Evolutionary conservation across 305 asterid species (phyloP), one percentile per base, ranked within the genome.

Genomic region (Fraxinus ornus): DNA sequence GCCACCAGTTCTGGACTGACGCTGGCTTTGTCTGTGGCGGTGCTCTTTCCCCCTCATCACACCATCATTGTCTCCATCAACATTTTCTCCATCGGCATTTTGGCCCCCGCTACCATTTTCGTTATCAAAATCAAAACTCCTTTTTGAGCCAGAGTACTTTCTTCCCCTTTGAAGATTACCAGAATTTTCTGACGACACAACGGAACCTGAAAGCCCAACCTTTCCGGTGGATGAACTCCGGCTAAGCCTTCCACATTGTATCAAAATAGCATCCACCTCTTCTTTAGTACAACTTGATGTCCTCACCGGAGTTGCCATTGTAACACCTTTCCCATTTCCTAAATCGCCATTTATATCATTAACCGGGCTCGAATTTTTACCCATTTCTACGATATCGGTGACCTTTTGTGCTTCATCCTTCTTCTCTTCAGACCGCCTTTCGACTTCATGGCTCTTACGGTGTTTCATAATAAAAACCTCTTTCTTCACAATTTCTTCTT

Each of bases 231-330:
- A 95, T 4, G 98, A 92, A 83, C 98, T 96, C 79, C 99, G 90
- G 85, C 98, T 96, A 49, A 96, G 94, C 87, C 98, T 84, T 12
- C 99, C 99, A 76, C 98, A 94, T 84, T 96, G 98, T 75, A 96
- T 92, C 88, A 96, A 70, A 84, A 96, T 96, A 8, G 99, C 98
- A 84, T 96, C 99, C 72, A 96, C 88, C 73, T 96, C 99, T 55
- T 96, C 98, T 55, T 91, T 96, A 13, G 98, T 94, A 84, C 98
- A 96, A 87, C 95, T 93, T 7, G 97, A 92, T 32, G 95, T 91
- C 91, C 97, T 91, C 83, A 95, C 93, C 6, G 90, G 86, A 77
- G 90, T 92, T 13, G 88, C 88, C 22, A 70, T 70, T 13, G 36
- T 83, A 76, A 13, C 75, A 66, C 74, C 7, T 28, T 66, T 81